Conservation (phyloP, 495 filamentous ascomycete genomes). For the Zalerion maritima region DNA sequence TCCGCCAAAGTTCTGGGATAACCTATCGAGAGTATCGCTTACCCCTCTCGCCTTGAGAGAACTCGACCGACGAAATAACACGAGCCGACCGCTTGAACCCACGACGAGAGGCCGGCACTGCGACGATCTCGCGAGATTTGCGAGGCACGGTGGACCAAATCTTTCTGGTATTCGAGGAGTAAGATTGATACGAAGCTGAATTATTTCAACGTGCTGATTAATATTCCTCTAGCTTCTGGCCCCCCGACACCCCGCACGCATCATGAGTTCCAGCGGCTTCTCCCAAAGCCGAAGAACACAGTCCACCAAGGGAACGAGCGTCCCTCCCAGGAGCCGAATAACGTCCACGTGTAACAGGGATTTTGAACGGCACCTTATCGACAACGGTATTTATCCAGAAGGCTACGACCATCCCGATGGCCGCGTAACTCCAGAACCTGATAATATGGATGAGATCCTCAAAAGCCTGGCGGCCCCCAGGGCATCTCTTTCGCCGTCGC, state of each 20-base stretch:
- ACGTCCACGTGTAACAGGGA: conserved; percentile 14
- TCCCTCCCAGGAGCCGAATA: conserved; percentile 5
- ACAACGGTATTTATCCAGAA: conserved; percentile 18
- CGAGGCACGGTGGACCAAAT: conserved; percentile 8
- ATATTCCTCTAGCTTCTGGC: not conserved
- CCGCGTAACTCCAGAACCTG: no score
- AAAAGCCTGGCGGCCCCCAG: no score
- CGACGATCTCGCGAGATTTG: conserved; percentile 11
- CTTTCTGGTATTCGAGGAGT: not conserved
- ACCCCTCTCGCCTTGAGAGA: conserved; percentile 19
- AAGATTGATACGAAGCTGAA: no score
- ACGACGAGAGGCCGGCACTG: no score
- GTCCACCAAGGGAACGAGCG: no score
- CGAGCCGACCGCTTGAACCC: no score
- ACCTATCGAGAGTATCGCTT: conserved; percentile 18
- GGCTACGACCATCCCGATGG: no score
- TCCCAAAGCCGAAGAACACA: no score
- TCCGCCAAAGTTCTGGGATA: conserved; percentile 15
- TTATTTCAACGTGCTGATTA: not conserved
- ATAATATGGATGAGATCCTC: no score
- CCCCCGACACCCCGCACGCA: no score
- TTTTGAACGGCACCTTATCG: conserved; percentile 22
- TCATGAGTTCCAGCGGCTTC: no score
- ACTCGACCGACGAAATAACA: conserved; percentile 17
- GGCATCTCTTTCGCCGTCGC: no score